Percentiles rank a stretch among this genome's conserved stretches.
Evolutionary conservation across 257 asterid genomes (phyloP).

Genomic region (Plectranthus barbatus): DNA sequence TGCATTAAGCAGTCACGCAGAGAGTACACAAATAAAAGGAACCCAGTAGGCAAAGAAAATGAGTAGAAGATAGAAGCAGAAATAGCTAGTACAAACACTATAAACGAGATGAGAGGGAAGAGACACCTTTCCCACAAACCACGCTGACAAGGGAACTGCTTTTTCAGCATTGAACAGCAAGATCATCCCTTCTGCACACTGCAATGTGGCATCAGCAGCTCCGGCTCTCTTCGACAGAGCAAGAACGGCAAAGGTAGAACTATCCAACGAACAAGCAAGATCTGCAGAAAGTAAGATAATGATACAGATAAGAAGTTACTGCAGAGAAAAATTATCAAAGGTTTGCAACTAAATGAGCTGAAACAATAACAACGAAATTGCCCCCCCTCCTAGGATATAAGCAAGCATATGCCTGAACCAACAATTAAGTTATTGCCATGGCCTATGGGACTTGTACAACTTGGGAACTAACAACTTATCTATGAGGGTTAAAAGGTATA

Average conservation of each 20-base stretch:
- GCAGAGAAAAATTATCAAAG: background rate
- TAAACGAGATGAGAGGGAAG: background rate
- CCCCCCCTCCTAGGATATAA: too few species aligned
- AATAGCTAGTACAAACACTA: background rate
- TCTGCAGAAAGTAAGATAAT: constrained; percentile 37
- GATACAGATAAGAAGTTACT: constrained; percentile 4
- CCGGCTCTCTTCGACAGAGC: constrained; percentile 27
- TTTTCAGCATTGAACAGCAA: constrained; percentile 55
- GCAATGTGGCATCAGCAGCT: constrained; percentile 22
- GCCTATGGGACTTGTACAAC: too few species aligned
- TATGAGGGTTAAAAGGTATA: background rate
- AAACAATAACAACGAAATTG: background rate
- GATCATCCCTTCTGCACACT: constrained; percentile 46
- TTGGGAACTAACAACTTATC: too few species aligned
- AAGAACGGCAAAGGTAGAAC: constrained; percentile 69
- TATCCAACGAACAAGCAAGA: constrained; percentile 55
- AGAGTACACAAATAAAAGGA: background rate
- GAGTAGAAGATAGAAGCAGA: background rate
- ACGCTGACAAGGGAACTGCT: constrained; percentile 57
- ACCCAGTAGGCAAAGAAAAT: background rate
- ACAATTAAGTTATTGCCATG: too few species aligned
- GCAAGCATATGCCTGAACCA: too few species aligned
- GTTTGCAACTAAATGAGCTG: background rate
- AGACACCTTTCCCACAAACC: constrained; percentile 76
- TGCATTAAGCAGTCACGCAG: background rate